Percentiles rank a stretch among this genome's conserved stretches.
phyloP scores from a whole-genome alignment of 306 rosid species.

The Glycyrrhiza uralensis region DNA sequence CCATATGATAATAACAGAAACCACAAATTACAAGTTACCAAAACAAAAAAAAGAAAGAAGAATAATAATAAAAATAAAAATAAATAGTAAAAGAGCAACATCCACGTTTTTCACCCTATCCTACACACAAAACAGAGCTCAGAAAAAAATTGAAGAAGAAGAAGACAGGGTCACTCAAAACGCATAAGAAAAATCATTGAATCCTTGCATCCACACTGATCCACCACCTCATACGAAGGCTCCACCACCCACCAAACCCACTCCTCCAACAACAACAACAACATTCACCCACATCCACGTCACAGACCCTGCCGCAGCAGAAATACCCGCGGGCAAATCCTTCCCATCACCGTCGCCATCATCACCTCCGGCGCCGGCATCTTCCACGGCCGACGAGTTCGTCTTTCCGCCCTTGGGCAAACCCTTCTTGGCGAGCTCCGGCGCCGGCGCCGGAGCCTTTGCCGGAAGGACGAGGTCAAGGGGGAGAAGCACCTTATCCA shows the following conservation, averaged over 20 bases:
- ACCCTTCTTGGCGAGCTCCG: slow-evolving; percentile 21
- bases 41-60: not conserved
- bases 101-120: not conserved
- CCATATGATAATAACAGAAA: not conserved
- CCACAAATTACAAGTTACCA: not conserved
- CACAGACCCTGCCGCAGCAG: not conserved
- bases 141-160: not conserved
- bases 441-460: slow-evolving; percentile 47
- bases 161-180: not conserved
- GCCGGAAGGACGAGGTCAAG: slow-evolving; percentile 54
- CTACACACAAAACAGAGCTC: not conserved
- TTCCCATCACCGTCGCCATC: slow-evolving; percentile 9
- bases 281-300: not conserved
- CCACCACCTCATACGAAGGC: slow-evolving; percentile 7
- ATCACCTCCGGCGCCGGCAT: not conserved
- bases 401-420: slow-evolving; percentile 28
- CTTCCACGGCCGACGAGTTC: slow-evolving; percentile 17
- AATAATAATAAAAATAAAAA: not conserved
- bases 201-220: not conserved
- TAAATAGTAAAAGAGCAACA: not conserved
- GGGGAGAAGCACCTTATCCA: slow-evolving; percentile 68
- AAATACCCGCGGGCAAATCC: slow-evolving; percentile 21
- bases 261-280: slow-evolving; percentile 32
- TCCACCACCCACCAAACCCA: slow-evolving; percentile 21
- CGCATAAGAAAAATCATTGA: not conserved